Conservation (phyloP, 2,329 filamentous ascomycete genomes). For the Niveomyces coronatus region DNA sequence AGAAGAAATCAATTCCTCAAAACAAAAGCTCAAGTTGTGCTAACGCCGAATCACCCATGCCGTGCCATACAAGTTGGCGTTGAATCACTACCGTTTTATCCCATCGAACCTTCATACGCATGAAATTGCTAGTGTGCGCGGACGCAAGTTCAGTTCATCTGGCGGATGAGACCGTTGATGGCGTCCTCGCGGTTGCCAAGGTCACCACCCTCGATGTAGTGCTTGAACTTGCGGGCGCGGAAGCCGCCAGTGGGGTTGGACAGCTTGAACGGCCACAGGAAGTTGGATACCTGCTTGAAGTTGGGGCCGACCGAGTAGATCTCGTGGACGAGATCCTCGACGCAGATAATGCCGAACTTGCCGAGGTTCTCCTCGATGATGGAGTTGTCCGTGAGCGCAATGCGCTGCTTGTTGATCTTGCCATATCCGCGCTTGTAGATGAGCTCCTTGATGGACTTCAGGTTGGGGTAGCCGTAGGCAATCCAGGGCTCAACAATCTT, state of each 20-base stretch:
- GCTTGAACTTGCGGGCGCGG: conserved; percentile 94
- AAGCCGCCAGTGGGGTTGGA: conserved; percentile 97
- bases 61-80: conserved; percentile 7
- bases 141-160: conserved; percentile 75
- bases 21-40: conserved; percentile 25
- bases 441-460: conserved; percentile 98
- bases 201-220: conserved; percentile 98
- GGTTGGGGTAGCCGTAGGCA: conserved; percentile 98
- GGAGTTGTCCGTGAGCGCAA: conserved; percentile 93
- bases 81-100: conserved; percentile 7
- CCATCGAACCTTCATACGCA: conserved; percentile 17
- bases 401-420: conserved; percentile 97
- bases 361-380: conserved; percentile 94
- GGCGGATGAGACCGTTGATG: conserved; percentile 91
- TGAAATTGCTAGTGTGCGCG: conserved; percentile 21
- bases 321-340: conserved; percentile 99
- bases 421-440: conserved; percentile 99
- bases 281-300: conserved; percentile 99
- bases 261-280: conserved; percentile 99
- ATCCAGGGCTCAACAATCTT: conserved; percentile 99
- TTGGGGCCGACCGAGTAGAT: conserved; percentile 98
- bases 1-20: conserved; percentile 27
- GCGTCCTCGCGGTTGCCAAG: conserved; percentile 96
- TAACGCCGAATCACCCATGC: conserved; percentile 25
- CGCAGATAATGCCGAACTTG: conserved; percentile 98